A percentile compares a stretch with the other conserved stretches of the same genome.
These are phyloP conservation scores for Dendrobium nobile DNA, from an alignment of 106 monocot genomes.

Conservation along the genomic window DNA sequence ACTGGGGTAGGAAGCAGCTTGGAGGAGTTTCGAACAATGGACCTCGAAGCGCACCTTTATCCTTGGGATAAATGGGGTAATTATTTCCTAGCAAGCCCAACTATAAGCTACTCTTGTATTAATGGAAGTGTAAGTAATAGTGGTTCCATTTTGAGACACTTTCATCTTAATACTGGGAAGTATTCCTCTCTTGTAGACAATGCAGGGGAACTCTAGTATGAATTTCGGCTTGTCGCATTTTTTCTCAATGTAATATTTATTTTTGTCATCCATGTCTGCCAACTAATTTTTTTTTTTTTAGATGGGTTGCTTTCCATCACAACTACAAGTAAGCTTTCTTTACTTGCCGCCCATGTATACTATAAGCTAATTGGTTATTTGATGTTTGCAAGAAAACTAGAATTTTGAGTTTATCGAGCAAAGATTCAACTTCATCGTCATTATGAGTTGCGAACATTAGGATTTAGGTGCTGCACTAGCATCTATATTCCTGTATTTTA, in stretches of 20 bases:
- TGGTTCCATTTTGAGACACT: neutral
- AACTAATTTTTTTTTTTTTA: slow-evolving; percentile 15
- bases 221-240: neutral
- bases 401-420: neutral
- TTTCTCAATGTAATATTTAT: neutral
- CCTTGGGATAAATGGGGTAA: slow-evolving; percentile 51
- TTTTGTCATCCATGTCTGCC: neutral
- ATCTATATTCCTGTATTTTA: no score
- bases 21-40: slow-evolving; percentile 41
- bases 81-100: neutral
- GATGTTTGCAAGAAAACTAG: neutral
- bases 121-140: neutral
- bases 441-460: neutral
- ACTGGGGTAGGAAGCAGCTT: slow-evolving; percentile 60
- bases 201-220: neutral
- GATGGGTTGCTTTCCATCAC: slow-evolving; percentile 59
- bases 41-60: neutral
- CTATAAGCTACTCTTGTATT: neutral
- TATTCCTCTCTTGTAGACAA: neutral
- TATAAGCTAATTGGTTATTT: neutral
- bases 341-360: slow-evolving; percentile 5
- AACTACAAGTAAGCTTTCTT: slow-evolving; percentile 44
- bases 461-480: neutral
- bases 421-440: neutral
- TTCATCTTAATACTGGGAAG: neutral